These are phyloP conservation scores for Elsinoe perseae DNA, from an alignment of 2,329 filamentous ascomycete genomes.

Conservation along the genomic window DNA sequence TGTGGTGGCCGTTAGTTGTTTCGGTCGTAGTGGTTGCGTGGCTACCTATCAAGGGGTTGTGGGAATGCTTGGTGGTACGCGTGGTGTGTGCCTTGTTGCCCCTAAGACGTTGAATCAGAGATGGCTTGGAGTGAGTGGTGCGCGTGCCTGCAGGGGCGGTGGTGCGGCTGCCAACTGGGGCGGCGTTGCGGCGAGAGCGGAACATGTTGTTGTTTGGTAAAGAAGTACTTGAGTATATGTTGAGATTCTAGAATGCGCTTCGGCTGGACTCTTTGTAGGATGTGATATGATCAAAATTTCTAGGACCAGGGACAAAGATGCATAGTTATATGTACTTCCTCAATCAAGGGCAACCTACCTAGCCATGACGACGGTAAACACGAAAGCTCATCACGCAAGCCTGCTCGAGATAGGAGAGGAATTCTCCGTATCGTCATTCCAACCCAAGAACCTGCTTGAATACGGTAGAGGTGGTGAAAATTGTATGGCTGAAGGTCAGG, in stretches of 20 bases:
- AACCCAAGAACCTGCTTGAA: constrained; percentile 8
- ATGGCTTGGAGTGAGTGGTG: constrained; percentile 41
- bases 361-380: background rate
- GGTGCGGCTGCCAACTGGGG: constrained; percentile 10
- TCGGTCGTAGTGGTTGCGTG: constrained; percentile 34
- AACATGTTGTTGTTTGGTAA: constrained; percentile 1
- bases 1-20: constrained; percentile 23
- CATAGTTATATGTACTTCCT: background rate
- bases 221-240: too few species aligned
- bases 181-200: constrained; percentile 13
- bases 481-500: constrained; percentile 7
- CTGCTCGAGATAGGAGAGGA: constrained; percentile 8
- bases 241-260: too few species aligned
- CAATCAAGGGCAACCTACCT: background rate
- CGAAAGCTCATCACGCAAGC: background rate
- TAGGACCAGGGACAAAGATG: background rate
- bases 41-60: constrained; percentile 33
- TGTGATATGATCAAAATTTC: background rate
- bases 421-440: constrained; percentile 14
- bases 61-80: constrained; percentile 39
- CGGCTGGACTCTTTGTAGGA: too few species aligned
- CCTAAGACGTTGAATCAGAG: constrained; percentile 48
- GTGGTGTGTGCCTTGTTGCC: constrained; percentile 36
- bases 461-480: background rate
- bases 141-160: constrained; percentile 17